Evolutionary conservation across 768 basidiomycete genomes (phyloP), one percentile per base, ranked within the genome.

Genomic region (Tricholoma sp.): DNA sequence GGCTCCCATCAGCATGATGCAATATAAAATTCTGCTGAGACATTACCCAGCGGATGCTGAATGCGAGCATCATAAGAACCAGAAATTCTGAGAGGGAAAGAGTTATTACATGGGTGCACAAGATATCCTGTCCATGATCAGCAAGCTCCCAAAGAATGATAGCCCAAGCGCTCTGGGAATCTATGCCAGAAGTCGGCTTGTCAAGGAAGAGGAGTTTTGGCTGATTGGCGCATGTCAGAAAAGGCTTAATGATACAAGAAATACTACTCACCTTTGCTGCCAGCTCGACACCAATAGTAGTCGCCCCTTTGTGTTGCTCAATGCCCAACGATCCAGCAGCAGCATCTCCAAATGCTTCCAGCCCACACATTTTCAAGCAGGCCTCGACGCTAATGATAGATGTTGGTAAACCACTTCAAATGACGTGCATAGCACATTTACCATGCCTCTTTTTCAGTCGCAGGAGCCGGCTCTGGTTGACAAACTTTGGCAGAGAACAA

Each of bases 101-200:
- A n/a, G n/a, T n/a, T n/a, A n/a, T n/a, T n/a, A n/a, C n/a, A n/a
- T n/a, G n/a, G n/a, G 90, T 95, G 84, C 92, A 94, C 12, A 95
- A 74, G 57, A 95, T 94, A 37, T 90, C 88, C 63, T 93, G 92
- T 1, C 93, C 93, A 56, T 81, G 83, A 58, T 89, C 80, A 6
- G 91, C 90, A 31, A 94, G 81, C 52, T 83, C 80, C 11, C 86
- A 78, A 37, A 94, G 73, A 74, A 91, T 73, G 57, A 94, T 91
- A 10, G 85, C 86, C 89, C 90, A 91, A 2, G 91, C 91, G 54
- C 85, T 88, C 70, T 92, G 90, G 0, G 90, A 91, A 68, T 93
- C 91, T 13, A 94, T 75, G 29, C 92, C 91, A 37, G 89, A 86
- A 2, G 94, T 95, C 0, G 94, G 94, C 66, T 95, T 92, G 63